These are phyloP conservation scores for Solanum pennellii DNA, from an alignment of 257 asterid genomes.

Conservation along the genomic window DNA sequence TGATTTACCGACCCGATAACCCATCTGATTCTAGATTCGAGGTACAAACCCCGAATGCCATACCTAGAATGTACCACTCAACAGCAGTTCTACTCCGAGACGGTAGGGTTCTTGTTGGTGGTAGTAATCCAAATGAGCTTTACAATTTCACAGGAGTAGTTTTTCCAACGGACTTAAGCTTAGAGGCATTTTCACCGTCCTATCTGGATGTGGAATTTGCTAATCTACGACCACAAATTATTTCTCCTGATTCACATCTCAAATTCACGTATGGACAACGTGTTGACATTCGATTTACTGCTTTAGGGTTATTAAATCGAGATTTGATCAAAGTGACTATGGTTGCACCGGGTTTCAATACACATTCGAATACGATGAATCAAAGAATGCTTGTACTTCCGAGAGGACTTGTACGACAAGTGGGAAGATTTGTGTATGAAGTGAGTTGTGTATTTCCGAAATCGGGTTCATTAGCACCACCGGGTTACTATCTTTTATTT, in stretches of 20 bases:
- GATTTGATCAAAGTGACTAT: conserved; percentile 16
- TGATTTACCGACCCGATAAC: conserved; percentile 19
- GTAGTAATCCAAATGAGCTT: conserved; percentile 19
- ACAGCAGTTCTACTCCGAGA: conserved; percentile 21
- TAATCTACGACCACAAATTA: conserved; percentile 10
- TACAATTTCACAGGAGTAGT: conserved; percentile 1
- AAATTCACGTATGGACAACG: not conserved
- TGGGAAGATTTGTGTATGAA: conserved; percentile 8
- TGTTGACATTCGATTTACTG: not conserved
- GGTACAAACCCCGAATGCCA: conserved; percentile 4
- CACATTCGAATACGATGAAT: conserved; percentile 38
- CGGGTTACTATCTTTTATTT: conserved; percentile 22
- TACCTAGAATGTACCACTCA: conserved; percentile 36
- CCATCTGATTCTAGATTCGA: conserved; percentile 5
- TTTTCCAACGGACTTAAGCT: conserved; percentile 19
- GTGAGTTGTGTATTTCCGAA: conserved; percentile 2
- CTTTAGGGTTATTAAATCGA: not conserved
- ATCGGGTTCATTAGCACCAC: conserved; percentile 8
- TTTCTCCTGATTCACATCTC: conserved; percentile 2
- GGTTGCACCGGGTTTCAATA: conserved; percentile 21
- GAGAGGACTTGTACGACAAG: not conserved
- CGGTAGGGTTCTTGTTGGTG: conserved; percentile 26
- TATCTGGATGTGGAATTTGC: not conserved
- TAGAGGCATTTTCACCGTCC: conserved; percentile 24
- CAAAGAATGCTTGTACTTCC: conserved; percentile 20